These are phyloP conservation scores for Wallacemonas sp. DNA, from an alignment of 208 protist species.

Conservation along the genomic window DNA sequence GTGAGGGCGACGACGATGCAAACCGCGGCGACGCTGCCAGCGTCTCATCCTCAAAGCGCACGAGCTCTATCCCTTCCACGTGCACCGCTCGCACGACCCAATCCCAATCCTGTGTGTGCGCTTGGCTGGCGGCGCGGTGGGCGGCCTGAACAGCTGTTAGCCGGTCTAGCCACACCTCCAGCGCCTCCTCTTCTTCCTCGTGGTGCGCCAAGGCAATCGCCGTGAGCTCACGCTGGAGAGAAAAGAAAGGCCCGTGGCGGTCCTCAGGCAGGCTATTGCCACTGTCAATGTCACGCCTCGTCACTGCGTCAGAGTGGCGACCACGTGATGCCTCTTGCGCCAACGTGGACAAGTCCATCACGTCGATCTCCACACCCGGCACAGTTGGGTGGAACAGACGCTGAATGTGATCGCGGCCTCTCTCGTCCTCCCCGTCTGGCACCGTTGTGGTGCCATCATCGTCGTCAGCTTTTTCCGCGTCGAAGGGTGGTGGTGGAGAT, in stretches of 20 bases:
- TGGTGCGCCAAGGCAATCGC: neutral
- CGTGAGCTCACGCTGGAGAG: constrained; percentile 1
- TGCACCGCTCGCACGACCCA: constrained; percentile 7
- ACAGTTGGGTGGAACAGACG: neutral
- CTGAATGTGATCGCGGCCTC: neutral
- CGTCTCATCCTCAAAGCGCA: neutral
- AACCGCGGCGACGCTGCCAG: no score
- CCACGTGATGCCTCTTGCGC: no score
- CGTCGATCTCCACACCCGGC: neutral
- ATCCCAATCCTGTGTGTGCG: neutral
- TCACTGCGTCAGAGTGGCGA: no score
- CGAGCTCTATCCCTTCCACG: neutral
- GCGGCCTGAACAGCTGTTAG: neutral
- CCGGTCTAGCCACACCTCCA: constrained; percentile 11
- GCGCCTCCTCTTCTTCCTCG: neutral
- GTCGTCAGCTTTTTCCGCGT: no score
- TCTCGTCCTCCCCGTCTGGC: no score
- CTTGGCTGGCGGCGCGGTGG: neutral
- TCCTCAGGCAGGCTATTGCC: neutral
- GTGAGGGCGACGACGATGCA: no score
- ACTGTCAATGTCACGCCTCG: no score
- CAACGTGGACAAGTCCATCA: no score
- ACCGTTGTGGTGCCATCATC: no score
- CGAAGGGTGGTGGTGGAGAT: no score
- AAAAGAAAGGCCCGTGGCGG: neutral